These are phyloP conservation scores for Cryphonectria naterciae DNA, from an alignment of 2,329 filamentous ascomycete species.

Conservation along the genomic window DNA sequence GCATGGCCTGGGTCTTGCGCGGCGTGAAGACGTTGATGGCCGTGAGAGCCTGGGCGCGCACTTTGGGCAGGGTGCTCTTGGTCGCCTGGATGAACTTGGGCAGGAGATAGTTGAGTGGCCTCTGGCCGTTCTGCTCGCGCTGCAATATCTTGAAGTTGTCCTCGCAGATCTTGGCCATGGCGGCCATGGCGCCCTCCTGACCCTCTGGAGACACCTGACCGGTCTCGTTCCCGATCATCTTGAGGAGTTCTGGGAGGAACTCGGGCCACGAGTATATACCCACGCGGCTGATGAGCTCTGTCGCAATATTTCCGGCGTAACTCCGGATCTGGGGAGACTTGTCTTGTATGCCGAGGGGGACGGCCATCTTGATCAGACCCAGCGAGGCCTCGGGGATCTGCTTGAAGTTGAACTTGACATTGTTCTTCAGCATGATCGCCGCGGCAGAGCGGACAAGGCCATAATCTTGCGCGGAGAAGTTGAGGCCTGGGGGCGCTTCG, in stretches of 20 bases:
- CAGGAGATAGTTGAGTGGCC: conserved; percentile 84
- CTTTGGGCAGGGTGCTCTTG: conserved; percentile 72
- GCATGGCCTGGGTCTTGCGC: conserved; percentile 79
- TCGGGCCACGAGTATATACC: conserved; percentile 91
- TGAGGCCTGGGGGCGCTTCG: conserved; percentile 63
- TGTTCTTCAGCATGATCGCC: conserved; percentile 95
- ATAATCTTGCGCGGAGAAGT: conserved; percentile 64
- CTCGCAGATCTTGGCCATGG: conserved; percentile 93
- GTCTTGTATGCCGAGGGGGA: conserved; percentile 82
- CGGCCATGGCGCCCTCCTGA: conserved; percentile 92
- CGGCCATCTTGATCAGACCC: conserved; percentile 76
- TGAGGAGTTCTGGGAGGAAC: conserved; percentile 80
- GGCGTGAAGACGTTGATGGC: conserved; percentile 92
- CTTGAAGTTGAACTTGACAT: conserved; percentile 76
- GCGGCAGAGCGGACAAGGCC: conserved; percentile 82
- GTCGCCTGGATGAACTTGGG: conserved; percentile 91
- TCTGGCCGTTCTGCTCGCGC: conserved; percentile 84
- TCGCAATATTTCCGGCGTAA: conserved; percentile 91
- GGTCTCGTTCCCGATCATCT: conserved; percentile 73
- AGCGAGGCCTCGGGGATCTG: conserved; percentile 75
- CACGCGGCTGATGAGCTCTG: conserved; percentile 83
- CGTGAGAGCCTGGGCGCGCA: conserved; percentile 78
- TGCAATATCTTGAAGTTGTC: conserved; percentile 89
- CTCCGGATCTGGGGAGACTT: conserved; percentile 80
- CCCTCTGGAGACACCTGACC: conserved; percentile 71